Evolutionary conservation across 768 basidiomycete genomes (phyloP).

Genomic region (Leucogyrophana mollusca): DNA sequence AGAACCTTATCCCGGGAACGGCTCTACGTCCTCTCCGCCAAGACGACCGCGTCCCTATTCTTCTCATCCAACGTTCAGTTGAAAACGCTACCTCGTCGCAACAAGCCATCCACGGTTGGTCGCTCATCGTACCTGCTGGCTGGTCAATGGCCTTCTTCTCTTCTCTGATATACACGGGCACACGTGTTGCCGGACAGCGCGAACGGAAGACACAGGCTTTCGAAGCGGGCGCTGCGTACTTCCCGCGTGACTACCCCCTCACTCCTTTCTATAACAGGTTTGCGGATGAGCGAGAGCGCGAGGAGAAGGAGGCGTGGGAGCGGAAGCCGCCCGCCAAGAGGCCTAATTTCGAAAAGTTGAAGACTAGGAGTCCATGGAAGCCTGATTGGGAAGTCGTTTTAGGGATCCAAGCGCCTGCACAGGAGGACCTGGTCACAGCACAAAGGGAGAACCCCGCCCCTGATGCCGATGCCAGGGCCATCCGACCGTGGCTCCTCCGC

Average conservation of each 20-base stretch:
- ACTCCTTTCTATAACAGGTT: constrained; percentile 53
- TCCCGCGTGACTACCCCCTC: constrained; percentile 79
- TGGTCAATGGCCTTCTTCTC: constrained; percentile 91
- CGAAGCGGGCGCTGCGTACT: constrained; percentile 73
- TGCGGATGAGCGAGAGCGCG: constrained; percentile 44
- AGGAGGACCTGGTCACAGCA: constrained; percentile 48
- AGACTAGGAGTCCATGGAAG: constrained; percentile 68
- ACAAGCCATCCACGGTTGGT: constrained; percentile 79
- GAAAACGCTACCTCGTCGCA: constrained; percentile 34
- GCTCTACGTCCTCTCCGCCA: constrained; percentile 60
- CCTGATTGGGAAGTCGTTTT: constrained; percentile 76
- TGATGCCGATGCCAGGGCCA: constrained; percentile 8
- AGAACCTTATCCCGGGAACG: constrained; percentile 82
- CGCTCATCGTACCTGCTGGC: constrained; percentile 78
- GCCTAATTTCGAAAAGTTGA: constrained; percentile 64
- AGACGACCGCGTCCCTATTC: constrained; percentile 81
- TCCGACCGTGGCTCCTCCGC: constrained; percentile 68
- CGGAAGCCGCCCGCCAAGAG: constrained; percentile 88
- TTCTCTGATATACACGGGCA: constrained; percentile 80
- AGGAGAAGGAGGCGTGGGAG: constrained; percentile 66
- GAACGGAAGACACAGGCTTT: constrained; percentile 80
- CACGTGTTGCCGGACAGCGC: constrained; percentile 81
- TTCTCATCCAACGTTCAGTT: constrained; percentile 80
- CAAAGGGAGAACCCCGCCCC: constrained; percentile 46
- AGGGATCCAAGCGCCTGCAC: constrained; percentile 37